Conservation (phyloP, 768 basidiomycete genomes). For the Suillus occidentalis region DNA sequence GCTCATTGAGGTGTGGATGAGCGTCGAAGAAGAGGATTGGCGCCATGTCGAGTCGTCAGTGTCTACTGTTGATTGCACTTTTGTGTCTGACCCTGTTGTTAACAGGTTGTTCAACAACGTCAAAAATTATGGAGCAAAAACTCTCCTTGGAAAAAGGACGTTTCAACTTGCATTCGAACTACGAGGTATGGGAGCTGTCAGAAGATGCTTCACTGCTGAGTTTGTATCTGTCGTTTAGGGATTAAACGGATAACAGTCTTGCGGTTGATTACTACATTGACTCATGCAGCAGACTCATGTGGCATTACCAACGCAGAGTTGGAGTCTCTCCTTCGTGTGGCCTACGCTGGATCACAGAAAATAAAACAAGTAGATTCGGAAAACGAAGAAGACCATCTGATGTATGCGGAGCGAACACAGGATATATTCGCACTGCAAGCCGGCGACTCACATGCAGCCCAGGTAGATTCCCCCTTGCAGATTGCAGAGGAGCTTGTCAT, state of each 20-base stretch:
- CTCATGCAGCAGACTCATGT: conserved; percentile 9
- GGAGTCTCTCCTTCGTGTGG: conserved; percentile 26
- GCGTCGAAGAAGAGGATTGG: conserved; percentile 25
- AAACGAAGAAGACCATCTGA: conserved; percentile 10
- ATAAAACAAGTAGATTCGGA: conserved; percentile 11
- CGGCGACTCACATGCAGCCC: conserved; percentile 14
- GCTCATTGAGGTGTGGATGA: conserved; percentile 23
- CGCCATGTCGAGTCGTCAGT: conserved; percentile 20
- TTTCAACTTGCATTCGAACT: conserved; percentile 22
- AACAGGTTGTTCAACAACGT: conserved; percentile 19
- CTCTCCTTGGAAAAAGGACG: conserved; percentile 6
- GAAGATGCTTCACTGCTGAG: neutral
- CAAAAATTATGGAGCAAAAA: conserved; percentile 20
- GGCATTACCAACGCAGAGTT: conserved; percentile 20
- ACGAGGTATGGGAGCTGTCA: conserved; percentile 14
- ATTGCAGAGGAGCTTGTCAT: conserved; percentile 20
- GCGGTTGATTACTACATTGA: conserved; percentile 25
- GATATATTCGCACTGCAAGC: conserved; percentile 26
- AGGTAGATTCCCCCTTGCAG: conserved; percentile 19
- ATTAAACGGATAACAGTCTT: conserved; percentile 26
- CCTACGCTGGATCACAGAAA: conserved; percentile 16
- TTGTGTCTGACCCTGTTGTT: neutral
- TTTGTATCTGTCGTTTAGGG: conserved; percentile 6
- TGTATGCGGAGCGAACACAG: conserved; percentile 16
- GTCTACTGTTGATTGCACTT: neutral